Base-by-base conservation (phyloP, 805 yeast species). In the Jamesozyma gamospora region DNA sequence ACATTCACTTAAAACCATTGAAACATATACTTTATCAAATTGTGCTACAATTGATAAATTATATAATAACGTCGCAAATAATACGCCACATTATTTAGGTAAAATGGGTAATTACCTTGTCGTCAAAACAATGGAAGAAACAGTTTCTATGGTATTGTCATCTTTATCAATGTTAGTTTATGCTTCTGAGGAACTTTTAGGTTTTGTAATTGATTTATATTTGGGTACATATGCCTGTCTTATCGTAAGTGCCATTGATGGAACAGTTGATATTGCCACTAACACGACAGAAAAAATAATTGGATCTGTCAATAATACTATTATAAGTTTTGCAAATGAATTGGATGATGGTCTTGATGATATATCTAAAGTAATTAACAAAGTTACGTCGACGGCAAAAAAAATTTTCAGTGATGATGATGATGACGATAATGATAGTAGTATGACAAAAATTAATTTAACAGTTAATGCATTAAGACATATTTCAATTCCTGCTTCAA, bases 201-300 rank as follows among this genome's bases (percentile, higher is more conserved):
- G 75, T 4, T 84, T 90, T 53, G 64, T 75, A 7, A 62, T 90
- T 8, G 86, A 87, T 26, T 50, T 90, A 46, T 73, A 82, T 35
- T 58, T 87, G 2, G 97, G 96, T 0, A 92, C 97, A 0, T 85
- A 84, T 59, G 79, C 82, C 0, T 92, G 98, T 58, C 65, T 92
- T 12, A 56, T 86, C 12, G 75, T 82, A 0, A 79, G 92, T 4
- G 75, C 87, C 0, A 66, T 88, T 6, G 79, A 75, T 50, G 84
- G 88, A 3, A 71, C 83, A 0, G 80, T 79, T 1, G 77, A 75
- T 47, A 75, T 77, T 25, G 94, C 94, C 0, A 56, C 83, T 1
- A 81, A 83, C 52, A 74, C 85, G 1, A 77, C 94, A 0, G 83
- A 81, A 49, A 54, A 71, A 1, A 64, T 85, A 1, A 67, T 87